Percentiles rank a stretch among this genome's conserved stretches.
Conservation (phyloP, 176 grass and related monocot species). For the Oryza meyeriana region DNA sequence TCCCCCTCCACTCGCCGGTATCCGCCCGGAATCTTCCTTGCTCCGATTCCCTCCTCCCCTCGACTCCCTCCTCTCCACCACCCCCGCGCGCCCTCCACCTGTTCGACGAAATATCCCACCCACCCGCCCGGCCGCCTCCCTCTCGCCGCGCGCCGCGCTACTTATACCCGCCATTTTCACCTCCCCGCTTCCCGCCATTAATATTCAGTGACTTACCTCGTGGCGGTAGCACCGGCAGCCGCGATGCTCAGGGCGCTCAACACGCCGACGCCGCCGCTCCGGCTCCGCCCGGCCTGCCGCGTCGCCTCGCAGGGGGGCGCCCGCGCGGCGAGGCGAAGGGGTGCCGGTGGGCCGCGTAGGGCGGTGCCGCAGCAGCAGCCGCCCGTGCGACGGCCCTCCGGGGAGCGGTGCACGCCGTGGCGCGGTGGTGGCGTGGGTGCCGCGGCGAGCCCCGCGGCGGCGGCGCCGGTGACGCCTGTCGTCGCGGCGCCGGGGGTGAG, state of each 20-base stretch:
- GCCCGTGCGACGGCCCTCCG: conserved; percentile 65
- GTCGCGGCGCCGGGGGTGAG: not conserved
- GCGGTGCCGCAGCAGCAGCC: conserved; percentile 58
- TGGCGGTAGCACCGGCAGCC: not conserved
- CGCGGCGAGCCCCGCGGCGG: not conserved
- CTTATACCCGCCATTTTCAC: conserved; percentile 30
- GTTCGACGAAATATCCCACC: conserved; percentile 72
- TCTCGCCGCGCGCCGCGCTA: not conserved
- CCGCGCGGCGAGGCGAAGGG: conserved; percentile 12
- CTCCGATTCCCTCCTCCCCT: conserved; percentile 34
- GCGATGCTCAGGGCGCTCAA: conserved; percentile 64
- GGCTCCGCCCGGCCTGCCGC: conserved; percentile 49
- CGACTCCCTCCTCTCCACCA: not conserved
- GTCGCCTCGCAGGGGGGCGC: conserved; percentile 29
- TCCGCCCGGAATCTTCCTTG: conserved; percentile 77
- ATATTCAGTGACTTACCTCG: not conserved
- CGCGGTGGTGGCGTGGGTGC: not conserved
- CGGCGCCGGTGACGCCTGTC: not conserved
- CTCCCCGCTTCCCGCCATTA: not conserved
- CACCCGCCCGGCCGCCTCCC: no score
- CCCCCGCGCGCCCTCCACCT: conserved; percentile 29
- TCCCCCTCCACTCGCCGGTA: conserved; percentile 4
- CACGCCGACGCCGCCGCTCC: conserved; percentile 49
- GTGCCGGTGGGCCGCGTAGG: conserved; percentile 28
- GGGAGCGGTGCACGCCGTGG: conserved; percentile 50